Base-by-base conservation (phyloP, 495 filamentous ascomycete genomes). In the Penicillium daleae region DNA sequence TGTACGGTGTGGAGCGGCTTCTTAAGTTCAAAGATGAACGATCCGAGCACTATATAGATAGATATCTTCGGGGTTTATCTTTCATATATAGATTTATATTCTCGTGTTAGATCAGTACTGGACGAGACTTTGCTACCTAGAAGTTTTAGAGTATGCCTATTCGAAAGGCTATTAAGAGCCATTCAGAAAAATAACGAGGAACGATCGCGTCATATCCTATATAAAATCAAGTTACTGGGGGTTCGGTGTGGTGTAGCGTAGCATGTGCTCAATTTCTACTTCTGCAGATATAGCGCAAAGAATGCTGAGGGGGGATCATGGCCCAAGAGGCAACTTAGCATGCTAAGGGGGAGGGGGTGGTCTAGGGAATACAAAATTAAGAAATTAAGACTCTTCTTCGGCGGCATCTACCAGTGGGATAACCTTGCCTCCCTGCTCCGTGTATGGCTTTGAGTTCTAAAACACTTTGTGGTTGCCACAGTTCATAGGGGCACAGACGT, bases 11-110 rank as follows among this genome's bases (percentile, higher is more conserved):
- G 27, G 63, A 65, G 29, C 58, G 63, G 54, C 63, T 65, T 61
- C 63, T 65, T 54, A 61, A 58, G 48, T 65, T 65, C 46, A 61
- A 65, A 58, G 58, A 65, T 46, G 58, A 65, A 61, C 58, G 53
- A 61, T 22, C 63, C 37, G 63, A 65, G 53, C 54, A 61, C 37
- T 65, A 61, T 57, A 53, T 65, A 58, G 58, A 65, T 55, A 54
- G 63, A 26, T 58, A 65, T 58, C 57, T 61, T 57, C 53, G 48
- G 48, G 35, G 54, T 29, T 61, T 65, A 39, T 65, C 56, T 59
- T 56, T 64, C 51, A 64, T 64, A 37, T 51, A 55, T 13, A 35
- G 15, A 15, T 22, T 24, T 29, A 33, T 57, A 32, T 62, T 51
- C 39, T 63, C 37, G 58, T 53, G 61, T 44, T 52, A 61, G 35